Evolutionary conservation across 441 rosid species (phyloP).

Genomic region (Erodium chrysanthum): DNA sequence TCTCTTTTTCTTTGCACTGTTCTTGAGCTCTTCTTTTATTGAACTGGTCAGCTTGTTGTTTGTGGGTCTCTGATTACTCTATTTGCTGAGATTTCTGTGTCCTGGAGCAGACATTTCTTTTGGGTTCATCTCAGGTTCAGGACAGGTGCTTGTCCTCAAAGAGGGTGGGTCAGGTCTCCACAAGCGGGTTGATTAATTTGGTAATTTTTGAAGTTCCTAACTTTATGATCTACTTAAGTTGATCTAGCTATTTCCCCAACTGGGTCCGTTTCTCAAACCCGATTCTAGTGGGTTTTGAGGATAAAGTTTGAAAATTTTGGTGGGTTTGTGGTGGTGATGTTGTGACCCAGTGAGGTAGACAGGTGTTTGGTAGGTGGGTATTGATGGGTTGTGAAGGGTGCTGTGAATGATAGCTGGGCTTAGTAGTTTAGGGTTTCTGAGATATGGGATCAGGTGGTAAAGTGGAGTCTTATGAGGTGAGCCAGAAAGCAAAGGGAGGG

Average conservation of each 20-base stretch:
- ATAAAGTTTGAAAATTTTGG: slow-evolving; percentile 19
- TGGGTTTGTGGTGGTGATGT: slow-evolving; percentile 15
- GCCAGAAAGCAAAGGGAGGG: background rate
- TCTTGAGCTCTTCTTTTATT: too few species aligned
- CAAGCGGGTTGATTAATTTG: too few species aligned
- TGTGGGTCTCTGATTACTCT: slow-evolving; percentile 4
- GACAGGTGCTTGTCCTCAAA: too few species aligned
- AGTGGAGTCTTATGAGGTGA: background rate
- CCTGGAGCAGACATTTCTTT: slow-evolving; percentile 21
- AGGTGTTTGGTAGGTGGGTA: slow-evolving; percentile 17
- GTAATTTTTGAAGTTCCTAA: background rate
- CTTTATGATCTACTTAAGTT: slow-evolving; percentile 17
- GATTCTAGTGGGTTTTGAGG: slow-evolving; percentile 15
- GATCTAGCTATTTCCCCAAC: slow-evolving; percentile 24
- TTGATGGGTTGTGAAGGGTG: slow-evolving; percentile 19
- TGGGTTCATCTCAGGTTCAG: slow-evolving; percentile 27
- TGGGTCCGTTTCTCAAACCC: slow-evolving; percentile 17
- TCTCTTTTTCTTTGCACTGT: background rate
- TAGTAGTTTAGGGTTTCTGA: background rate
- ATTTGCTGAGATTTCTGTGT: slow-evolving; percentile 16
- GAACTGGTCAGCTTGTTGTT: too few species aligned
- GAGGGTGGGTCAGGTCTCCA: slow-evolving; percentile 1
- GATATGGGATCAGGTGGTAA: slow-evolving; percentile 11
- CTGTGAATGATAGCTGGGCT: too few species aligned
- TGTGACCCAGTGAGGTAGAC: background rate